Evolutionary conservation across 768 basidiomycete species (phyloP).

Genomic region (Psilocybe cubensis): DNA sequence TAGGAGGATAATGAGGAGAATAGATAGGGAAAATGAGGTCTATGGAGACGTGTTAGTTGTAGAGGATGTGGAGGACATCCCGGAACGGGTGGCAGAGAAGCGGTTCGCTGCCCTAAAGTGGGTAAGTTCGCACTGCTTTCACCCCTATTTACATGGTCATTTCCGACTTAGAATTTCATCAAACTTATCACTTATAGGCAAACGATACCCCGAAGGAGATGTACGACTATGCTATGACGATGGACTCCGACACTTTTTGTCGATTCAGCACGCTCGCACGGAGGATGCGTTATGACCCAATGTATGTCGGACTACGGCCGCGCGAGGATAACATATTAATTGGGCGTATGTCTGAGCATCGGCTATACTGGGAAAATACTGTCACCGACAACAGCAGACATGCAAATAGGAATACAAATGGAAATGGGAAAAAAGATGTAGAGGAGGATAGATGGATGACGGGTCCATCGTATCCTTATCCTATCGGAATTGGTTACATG

Average conservation of each 20-base stretch:
- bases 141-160: not conserved
- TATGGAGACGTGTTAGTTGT: not conserved
- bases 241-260: conserved; percentile 9
- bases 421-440: too few species aligned
- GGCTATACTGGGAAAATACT: conserved; percentile 1
- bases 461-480: not conserved
- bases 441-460: not conserved
- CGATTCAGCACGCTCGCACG: conserved; percentile 1
- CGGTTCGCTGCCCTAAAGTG: conserved; percentile 4
- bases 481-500: conserved; percentile 4
- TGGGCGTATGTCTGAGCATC: not conserved
- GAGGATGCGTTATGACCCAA: not conserved
- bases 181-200: not conserved
- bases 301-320: not conserved
- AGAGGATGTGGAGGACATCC: not conserved
- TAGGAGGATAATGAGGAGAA: not conserved
- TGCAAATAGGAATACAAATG: too few species aligned
- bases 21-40: not conserved
- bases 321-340: not conserved
- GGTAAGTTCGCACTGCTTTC: not conserved
- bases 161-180: not conserved
- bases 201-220: not conserved
- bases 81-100: conserved; percentile 4
- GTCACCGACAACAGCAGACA: not conserved
- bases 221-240: conserved; percentile 5